Base-by-base conservation (phyloP, 768 basidiomycete species). In the Hypsizygus marmoreus region DNA sequence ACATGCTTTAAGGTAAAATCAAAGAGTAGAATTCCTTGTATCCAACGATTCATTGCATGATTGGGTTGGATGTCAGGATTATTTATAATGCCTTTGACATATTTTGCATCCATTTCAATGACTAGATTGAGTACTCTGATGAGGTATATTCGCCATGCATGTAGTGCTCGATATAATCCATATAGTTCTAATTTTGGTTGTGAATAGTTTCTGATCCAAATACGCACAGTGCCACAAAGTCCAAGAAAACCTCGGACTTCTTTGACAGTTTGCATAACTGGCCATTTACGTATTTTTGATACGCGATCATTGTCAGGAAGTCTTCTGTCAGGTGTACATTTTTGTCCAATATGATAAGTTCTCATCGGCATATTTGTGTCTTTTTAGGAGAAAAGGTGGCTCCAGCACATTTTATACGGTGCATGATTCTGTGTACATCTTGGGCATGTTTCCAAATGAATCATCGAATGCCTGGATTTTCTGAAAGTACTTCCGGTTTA, bases 1-100 rank as follows among this genome's bases (percentile, higher is more conserved):
- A 75, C 56, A 41, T 75, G 74, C 0, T 58, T 45, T 1, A 74
- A 50, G 3, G 49, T 48, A 51, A 72, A 70, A 23, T 64, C 46
- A 45, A 71, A 74, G 0, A 70, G 44, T 0, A 65, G 56, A 14
- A 76, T 73, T 0, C 54, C 62, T 0, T 62, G 61, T 29, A 75
- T 71, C 74, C 74, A 75, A 4, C 66, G 40, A 31, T 75, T 75
- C 2, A 72, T 60, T 0, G 62, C 46, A 2, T 66, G 60, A 24
- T 59, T 69, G 0, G 70, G 71, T 4, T 66, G 61, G 0, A 68
- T 45, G 24, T 71, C 67, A 0, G 68, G 70, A 23, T 70, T 65
- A 22, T 69, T 68, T 2, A 74, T 44, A 70, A 72, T 73, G 0
- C 64, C 66, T 33, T 62, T 62, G n/a, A 69, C n/a, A n/a, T n/a